Conservation (phyloP, 176 grass and related monocot genomes). For the Poa pratensis region DNA sequence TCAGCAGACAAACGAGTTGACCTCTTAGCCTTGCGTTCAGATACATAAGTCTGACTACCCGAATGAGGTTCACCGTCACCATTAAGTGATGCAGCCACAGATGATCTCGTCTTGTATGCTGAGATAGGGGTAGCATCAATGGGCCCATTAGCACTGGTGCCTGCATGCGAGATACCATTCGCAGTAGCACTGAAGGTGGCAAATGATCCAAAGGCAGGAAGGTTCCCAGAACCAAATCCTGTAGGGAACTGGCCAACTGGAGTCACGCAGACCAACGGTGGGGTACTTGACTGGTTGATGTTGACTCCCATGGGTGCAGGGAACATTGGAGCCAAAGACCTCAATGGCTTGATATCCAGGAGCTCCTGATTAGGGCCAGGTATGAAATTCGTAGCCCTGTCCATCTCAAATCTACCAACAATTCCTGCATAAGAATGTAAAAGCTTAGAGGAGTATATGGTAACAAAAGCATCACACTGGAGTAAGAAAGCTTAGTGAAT, state of each 20-base stretch:
- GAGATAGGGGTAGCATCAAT: conserved; percentile 85
- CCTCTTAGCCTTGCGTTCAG: conserved; percentile 51
- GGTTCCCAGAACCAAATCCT: conserved; percentile 43
- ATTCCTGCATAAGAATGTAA: conserved; percentile 39
- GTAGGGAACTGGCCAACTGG: conserved; percentile 59
- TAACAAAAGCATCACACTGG: conserved; percentile 22
- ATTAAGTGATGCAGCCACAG: conserved; percentile 25
- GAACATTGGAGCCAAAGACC: conserved; percentile 95
- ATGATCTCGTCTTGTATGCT: conserved; percentile 62
- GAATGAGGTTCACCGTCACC: conserved; percentile 55
- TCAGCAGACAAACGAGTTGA: conserved; percentile 41
- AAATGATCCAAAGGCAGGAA: conserved; percentile 46
- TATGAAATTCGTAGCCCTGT: conserved; percentile 49
- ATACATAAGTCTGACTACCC: not conserved
- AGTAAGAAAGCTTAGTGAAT: conserved; percentile 25
- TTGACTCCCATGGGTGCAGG: conserved; percentile 80
- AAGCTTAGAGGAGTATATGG: conserved; percentile 17
- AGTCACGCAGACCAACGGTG: conserved; percentile 76
- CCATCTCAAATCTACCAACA: conserved; percentile 44
- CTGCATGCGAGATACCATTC: conserved; percentile 44
- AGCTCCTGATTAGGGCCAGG: conserved; percentile 67
- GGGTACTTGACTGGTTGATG: conserved; percentile 67
- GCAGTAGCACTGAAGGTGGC: conserved; percentile 37
- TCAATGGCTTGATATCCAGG: conserved; percentile 82
- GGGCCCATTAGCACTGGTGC: conserved; percentile 52